phyloP scores from a whole-genome alignment of 768 basidiomycete species.

The Coprinopsis cinerea region DNA sequence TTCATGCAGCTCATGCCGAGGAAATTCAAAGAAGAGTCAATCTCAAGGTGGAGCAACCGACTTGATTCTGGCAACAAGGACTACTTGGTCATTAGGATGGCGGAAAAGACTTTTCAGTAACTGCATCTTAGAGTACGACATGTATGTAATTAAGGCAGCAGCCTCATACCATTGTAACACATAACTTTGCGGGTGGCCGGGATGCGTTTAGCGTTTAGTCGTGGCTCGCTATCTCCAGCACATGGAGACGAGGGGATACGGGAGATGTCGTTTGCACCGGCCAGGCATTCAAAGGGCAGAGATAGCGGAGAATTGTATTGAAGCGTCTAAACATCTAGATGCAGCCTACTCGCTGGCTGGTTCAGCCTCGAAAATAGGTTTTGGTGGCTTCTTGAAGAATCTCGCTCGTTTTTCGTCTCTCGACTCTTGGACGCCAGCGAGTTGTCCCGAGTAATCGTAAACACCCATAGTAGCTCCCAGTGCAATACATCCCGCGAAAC shows the following conservation, averaged over 20 bases:
- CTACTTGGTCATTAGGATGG: neutral
- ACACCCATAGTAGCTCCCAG: constrained; percentile 77
- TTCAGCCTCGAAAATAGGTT: constrained; percentile 29
- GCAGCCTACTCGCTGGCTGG: constrained; percentile 22
- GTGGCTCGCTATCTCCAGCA: too few species aligned
- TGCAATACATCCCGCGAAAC: constrained; percentile 70
- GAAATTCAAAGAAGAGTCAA: constrained; percentile 39
- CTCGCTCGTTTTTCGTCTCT: constrained; percentile 66
- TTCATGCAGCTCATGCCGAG: constrained; percentile 39
- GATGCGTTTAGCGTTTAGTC: too few species aligned
- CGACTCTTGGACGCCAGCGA: constrained; percentile 39
- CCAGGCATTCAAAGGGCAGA: too few species aligned
- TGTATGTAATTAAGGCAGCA: too few species aligned
- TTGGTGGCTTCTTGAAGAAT: constrained; percentile 77
- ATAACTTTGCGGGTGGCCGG: too few species aligned
- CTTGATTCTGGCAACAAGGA: neutral
- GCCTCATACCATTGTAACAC: too few species aligned
- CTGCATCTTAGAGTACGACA: too few species aligned
- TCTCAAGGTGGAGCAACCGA: constrained; percentile 13
- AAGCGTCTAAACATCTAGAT: constrained; percentile 1
- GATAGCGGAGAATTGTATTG: constrained; percentile 3
- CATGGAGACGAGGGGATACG: too few species aligned
- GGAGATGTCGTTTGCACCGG: too few species aligned
- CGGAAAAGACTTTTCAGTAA: too few species aligned
- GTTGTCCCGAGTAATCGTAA: constrained; percentile 72